Conservation (phyloP, 768 basidiomycete genomes). For the Leccinum ochraceum region DNA sequence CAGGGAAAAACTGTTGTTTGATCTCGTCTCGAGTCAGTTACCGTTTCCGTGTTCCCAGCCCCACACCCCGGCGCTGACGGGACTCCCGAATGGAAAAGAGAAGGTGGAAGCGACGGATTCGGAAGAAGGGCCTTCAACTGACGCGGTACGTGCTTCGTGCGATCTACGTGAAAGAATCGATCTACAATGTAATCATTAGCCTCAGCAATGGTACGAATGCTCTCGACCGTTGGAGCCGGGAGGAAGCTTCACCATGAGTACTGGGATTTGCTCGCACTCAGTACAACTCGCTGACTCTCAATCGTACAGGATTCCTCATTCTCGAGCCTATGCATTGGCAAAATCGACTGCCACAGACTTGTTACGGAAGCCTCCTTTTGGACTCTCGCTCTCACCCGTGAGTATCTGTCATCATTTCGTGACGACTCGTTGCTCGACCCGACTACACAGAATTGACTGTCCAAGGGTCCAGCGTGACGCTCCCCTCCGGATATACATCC, state of each 20-base stretch:
- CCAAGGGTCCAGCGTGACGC: conserved; percentile 49
- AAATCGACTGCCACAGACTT: conserved; percentile 78
- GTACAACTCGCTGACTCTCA: neutral
- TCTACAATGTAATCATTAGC: conserved; percentile 27
- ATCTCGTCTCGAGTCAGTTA: too few relatives aligned
- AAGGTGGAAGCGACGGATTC: conserved; percentile 32
- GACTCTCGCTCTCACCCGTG: conserved; percentile 67
- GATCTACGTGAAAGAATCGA: neutral
- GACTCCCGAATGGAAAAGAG: conserved; percentile 35
- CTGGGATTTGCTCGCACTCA: conserved; percentile 1
- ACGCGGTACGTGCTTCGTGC: conserved; percentile 52
- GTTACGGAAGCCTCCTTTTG: conserved; percentile 70
- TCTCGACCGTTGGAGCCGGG: conserved; percentile 56
- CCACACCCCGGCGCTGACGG: neutral
- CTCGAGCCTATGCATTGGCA: conserved; percentile 71
- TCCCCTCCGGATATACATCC: conserved; percentile 49
- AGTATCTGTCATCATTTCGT: conserved; percentile 21
- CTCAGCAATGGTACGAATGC: conserved; percentile 45
- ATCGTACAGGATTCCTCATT: conserved; percentile 59
- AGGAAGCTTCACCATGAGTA: conserved; percentile 75
- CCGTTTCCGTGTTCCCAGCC: too few relatives aligned
- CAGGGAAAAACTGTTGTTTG: too few relatives aligned
- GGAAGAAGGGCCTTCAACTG: conserved; percentile 66
- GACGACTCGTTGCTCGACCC: conserved; percentile 1
- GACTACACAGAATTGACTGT: conserved; percentile 55